A percentile compares a stretch with the other conserved stretches of the same genome.
Evolutionary conservation across 306 rosid species (phyloP).

Genomic region (Vigna unguiculata): DNA sequence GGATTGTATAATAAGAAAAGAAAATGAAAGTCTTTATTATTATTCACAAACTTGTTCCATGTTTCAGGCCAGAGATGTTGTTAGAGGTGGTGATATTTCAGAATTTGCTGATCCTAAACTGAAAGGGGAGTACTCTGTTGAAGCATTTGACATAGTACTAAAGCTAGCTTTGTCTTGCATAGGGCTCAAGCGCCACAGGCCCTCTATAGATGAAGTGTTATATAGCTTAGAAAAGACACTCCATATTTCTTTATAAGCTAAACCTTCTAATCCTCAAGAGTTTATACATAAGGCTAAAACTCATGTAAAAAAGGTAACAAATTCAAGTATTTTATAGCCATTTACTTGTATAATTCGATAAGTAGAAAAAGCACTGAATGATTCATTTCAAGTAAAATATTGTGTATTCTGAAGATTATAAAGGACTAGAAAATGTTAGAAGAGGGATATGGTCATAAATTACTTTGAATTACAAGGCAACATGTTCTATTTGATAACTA

Average conservation of each 20-base stretch:
- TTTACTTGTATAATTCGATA: too few relatives aligned
- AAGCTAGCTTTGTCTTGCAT: slow-evolving; percentile 66
- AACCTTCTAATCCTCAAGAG: slow-evolving; percentile 9
- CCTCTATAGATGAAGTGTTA: slow-evolving; percentile 60
- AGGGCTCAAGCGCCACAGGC: slow-evolving; percentile 61
- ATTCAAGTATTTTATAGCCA: neutral
- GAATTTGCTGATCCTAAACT: slow-evolving; percentile 68
- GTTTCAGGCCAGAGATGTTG: slow-evolving; percentile 58
- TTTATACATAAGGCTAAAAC: neutral
- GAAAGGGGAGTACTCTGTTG: slow-evolving; percentile 55
- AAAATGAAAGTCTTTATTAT: neutral
- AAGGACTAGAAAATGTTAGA: too few relatives aligned
- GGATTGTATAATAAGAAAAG: neutral
- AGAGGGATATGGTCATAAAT: too few relatives aligned
- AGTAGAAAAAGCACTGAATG: too few relatives aligned
- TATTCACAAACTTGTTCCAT: neutral
- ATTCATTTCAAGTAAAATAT: too few relatives aligned
- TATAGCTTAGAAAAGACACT: slow-evolving; percentile 56
- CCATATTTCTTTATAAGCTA: slow-evolving; percentile 44
- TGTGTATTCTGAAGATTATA: too few relatives aligned
- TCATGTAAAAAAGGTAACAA: neutral
- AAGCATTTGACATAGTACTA: slow-evolving; percentile 60
- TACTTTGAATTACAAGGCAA: too few relatives aligned
- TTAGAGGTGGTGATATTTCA: slow-evolving; percentile 51
- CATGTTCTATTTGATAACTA: too few relatives aligned